phyloP scores from a whole-genome alignment of 768 basidiomycete genomes.

The Podaxis carcinomalis region DNA sequence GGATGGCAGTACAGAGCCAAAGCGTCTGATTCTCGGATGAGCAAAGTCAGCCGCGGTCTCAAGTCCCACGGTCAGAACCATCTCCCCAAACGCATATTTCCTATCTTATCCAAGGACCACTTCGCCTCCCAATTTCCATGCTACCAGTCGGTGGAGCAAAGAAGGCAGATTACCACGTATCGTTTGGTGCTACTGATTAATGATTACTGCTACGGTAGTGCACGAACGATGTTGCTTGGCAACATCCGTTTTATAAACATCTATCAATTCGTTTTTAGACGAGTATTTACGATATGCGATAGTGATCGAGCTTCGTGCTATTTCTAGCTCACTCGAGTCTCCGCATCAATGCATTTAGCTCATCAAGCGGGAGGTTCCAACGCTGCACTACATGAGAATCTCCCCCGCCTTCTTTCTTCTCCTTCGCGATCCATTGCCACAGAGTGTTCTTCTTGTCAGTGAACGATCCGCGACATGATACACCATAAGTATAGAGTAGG shows the following conservation, averaged over 20 bases:
- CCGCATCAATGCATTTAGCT: conserved; percentile 20
- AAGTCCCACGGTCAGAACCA: conserved; percentile 1
- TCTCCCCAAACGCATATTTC: not conserved
- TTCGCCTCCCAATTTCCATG: not conserved
- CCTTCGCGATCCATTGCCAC: conserved; percentile 24
- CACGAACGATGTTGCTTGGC: not conserved
- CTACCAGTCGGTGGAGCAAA: not conserved
- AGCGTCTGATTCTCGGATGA: not conserved
- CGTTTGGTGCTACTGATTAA: not conserved
- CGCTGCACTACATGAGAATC: conserved; percentile 18
- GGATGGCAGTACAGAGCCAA: conserved; percentile 5
- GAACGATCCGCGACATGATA: conserved; percentile 32
- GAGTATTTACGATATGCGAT: not conserved
- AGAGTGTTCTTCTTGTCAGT: conserved; percentile 23
- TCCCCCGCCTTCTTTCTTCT: conserved; percentile 12
- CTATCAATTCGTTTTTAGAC: not conserved
- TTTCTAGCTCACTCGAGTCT: conserved; percentile 6
- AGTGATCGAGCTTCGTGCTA: not conserved
- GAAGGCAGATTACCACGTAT: not conserved
- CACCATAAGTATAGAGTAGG: conserved; percentile 48
- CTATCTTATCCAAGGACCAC: not conserved
- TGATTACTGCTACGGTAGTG: not conserved
- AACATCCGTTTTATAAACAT: not conserved
- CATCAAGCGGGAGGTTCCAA: conserved; percentile 24
- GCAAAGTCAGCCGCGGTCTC: not conserved